Evolutionary conservation across 2,329 filamentous ascomycete species (phyloP).

Genomic region (Leptoxyphium fumago): DNA sequence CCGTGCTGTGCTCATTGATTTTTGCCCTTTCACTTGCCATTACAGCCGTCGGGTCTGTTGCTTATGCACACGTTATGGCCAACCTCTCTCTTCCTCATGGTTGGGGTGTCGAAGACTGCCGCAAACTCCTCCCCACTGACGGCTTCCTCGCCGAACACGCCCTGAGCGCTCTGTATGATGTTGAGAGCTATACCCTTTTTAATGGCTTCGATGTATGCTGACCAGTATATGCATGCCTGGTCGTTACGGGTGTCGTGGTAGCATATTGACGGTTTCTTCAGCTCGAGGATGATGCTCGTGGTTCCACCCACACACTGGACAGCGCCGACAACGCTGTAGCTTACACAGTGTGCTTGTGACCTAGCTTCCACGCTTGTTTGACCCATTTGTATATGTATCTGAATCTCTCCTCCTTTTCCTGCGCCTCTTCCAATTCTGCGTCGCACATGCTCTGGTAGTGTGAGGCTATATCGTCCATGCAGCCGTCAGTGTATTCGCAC

Average conservation of each 20-base stretch:
- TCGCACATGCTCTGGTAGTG: slow-evolving; percentile 1
- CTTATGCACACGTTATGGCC: slow-evolving; percentile 1
- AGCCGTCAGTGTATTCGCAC: slow-evolving; percentile 2
- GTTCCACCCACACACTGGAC: background rate
- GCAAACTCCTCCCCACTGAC: slow-evolving; percentile 3
- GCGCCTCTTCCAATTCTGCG: background rate
- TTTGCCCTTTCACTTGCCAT: background rate
- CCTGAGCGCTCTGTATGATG: background rate
- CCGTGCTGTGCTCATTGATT: too few species aligned
- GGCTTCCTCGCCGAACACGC: slow-evolving; percentile 1
- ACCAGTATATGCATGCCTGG: slow-evolving; percentile 1
- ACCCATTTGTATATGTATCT: slow-evolving; percentile 1
- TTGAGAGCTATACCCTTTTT: slow-evolving; percentile 2
- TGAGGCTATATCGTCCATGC: slow-evolving; percentile 2
- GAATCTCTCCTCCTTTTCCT: background rate
- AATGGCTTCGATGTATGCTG: slow-evolving; percentile 1
- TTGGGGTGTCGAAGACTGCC: slow-evolving; percentile 1
- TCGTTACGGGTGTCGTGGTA: background rate
- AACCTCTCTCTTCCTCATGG: slow-evolving; percentile 1
- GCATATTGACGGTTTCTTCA: slow-evolving; percentile 1
- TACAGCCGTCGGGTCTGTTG: slow-evolving; percentile 1
- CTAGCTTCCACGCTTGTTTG: background rate
- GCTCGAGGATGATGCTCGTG: background rate
- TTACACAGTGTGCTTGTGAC: background rate
- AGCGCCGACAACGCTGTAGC: background rate